A percentile compares a stretch with the other conserved stretches of the same genome.
These are phyloP conservation scores for Leccinum ochraceum DNA, from an alignment of 768 basidiomycete species.

Conservation along the genomic window DNA sequence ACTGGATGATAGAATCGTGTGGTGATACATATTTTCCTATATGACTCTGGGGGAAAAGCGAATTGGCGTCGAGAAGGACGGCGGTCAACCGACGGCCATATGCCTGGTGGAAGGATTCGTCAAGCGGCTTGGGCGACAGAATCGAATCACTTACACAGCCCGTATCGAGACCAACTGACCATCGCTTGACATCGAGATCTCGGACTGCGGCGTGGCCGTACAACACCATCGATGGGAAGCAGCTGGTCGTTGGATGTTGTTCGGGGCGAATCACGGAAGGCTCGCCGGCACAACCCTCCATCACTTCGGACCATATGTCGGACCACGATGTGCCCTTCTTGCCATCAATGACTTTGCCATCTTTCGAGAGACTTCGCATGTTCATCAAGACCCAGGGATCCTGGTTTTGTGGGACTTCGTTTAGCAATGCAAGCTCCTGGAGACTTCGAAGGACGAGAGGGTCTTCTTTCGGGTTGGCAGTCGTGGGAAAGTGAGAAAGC, in stretches of 20 bases:
- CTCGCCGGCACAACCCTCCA: constrained; percentile 59
- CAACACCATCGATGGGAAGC: constrained; percentile 74
- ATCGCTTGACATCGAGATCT: constrained; percentile 79
- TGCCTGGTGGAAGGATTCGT: constrained; percentile 35
- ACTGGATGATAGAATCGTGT: constrained; percentile 40
- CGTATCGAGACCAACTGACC: constrained; percentile 83
- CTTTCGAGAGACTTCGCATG: constrained; percentile 39
- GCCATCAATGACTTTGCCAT: constrained; percentile 32
- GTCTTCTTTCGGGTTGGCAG: constrained; percentile 28
- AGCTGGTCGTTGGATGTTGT: constrained; percentile 30
- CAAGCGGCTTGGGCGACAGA: background rate
- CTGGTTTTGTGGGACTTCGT: constrained; percentile 70
- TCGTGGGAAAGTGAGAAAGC: constrained; percentile 58
- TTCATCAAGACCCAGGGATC: constrained; percentile 70
- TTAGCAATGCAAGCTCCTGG: constrained; percentile 71
- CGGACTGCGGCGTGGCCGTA: constrained; percentile 86
- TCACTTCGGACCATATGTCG: constrained; percentile 69
- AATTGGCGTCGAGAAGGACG: constrained; percentile 51
- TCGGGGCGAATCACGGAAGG: background rate
- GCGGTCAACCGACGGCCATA: constrained; percentile 67
- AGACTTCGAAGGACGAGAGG: constrained; percentile 43
- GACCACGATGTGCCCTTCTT: constrained; percentile 70
- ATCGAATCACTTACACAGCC: constrained; percentile 65
- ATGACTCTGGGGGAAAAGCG: constrained; percentile 12
- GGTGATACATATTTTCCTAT: constrained; percentile 17